phyloP scores from a whole-genome alignment of 78 protist genomes.

The Tieghemostelium lacteum region DNA sequence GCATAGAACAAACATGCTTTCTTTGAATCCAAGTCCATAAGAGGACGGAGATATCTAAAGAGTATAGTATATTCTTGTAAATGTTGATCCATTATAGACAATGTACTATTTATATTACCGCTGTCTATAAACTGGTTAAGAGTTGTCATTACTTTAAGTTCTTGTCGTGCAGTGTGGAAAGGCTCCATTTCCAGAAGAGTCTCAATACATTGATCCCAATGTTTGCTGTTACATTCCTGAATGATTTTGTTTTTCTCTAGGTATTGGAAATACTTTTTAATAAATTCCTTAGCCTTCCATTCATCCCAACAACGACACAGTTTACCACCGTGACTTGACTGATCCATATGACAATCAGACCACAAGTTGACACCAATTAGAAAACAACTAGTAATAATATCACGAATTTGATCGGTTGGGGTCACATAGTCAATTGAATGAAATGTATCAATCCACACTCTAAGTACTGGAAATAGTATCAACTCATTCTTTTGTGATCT shows the following conservation, averaged over 20 bases:
- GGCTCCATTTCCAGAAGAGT: constrained; percentile 47
- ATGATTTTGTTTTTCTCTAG: constrained; percentile 19
- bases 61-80: constrained; percentile 23
- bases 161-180: constrained; percentile 3
- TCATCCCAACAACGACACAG: constrained; percentile 75
- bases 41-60: constrained; percentile 36
- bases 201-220: constrained; percentile 59
- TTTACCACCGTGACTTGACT: background rate
- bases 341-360: background rate
- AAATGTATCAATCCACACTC: constrained; percentile 22
- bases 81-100: background rate
- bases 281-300: constrained; percentile 12
- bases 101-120: background rate
- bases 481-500: constrained; percentile 4
- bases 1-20: constrained; percentile 37
- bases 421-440: constrained; percentile 16
- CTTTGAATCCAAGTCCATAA: constrained; percentile 18
- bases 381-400: constrained; percentile 64
- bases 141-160: constrained; percentile 26
- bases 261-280: constrained; percentile 23
- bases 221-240: background rate
- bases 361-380: constrained; percentile 27
- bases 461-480: constrained; percentile 28
- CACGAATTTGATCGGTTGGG: constrained; percentile 31
- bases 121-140: constrained; percentile 33